Evolutionary conservation across 2,329 filamentous ascomycete genomes (phyloP), one percentile per base, ranked within the genome.

Genomic region (Pestalotiopsis sp.): DNA sequence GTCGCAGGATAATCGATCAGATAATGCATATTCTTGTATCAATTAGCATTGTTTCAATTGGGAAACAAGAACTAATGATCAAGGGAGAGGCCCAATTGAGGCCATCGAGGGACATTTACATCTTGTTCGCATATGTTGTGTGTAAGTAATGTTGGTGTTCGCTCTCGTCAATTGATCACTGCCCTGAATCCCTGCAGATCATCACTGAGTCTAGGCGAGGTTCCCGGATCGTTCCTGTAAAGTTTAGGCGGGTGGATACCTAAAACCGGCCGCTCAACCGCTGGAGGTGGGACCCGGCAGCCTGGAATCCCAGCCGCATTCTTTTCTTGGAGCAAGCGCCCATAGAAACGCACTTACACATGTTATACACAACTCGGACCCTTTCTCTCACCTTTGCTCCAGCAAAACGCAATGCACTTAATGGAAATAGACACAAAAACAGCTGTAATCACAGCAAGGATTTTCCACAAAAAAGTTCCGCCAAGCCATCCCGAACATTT

Each of bases 391-490:
- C 45, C 17, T 20, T 52, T 23, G 1, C 45, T 23, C 4, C 20
- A n/a, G 6, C 45, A 23, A n/a, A 17, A 9, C n/a, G 59, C 56
- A 36, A 62, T 62, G 27, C 27, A 20, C 14, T 6, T 20, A 31
- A 17, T 39, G 36, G 59, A 36, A 27, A 59, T 27, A 14, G 20
- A 45, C 36, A 23, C 12, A 41, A 17, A 62, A 23, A 14, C 27
- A 13, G 27, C 27, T 13, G 39, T 62, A 20, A 36, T 13, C 38
- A 41, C 31, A 31, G 7, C 27, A 59, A 59, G 57, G 57, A 25
- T 25, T 64, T 20, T 17, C 27, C 61, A 36, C 31, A 36, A 36
- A 27, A 64, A 52, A 64, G 61, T 64, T 64, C 61, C 61, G 38
- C 61, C 61, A 49, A 64, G 41, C 17, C 59, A 36, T 36, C 59